phyloP scores from a whole-genome alignment of 2,329 filamentous ascomycete genomes.

The Calonectria crousiana region DNA sequence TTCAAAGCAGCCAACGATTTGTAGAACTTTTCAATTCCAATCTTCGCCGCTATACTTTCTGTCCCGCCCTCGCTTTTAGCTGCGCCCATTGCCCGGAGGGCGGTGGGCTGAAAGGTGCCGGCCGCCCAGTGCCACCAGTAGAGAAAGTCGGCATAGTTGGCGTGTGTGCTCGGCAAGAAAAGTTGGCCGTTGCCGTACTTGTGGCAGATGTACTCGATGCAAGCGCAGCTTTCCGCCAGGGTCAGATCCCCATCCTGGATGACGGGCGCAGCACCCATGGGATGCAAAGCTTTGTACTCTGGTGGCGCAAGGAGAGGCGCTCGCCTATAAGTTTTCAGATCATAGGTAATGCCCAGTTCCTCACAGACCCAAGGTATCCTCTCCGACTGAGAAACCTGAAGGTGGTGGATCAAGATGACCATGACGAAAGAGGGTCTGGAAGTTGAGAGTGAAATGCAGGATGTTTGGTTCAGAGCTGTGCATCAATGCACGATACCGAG shows the following conservation, averaged over 20 bases:
- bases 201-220: slow-evolving; percentile 71
- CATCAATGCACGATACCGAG: not conserved
- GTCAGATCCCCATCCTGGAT: slow-evolving; percentile 66
- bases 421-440: slow-evolving; percentile 14
- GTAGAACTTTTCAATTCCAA: slow-evolving; percentile 49
- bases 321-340: slow-evolving; percentile 39
- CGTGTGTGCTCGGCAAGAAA: slow-evolving; percentile 56
- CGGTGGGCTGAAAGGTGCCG: slow-evolving; percentile 55
- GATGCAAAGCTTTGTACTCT: slow-evolving; percentile 50
- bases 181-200: slow-evolving; percentile 65
- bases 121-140: slow-evolving; percentile 74
- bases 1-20: slow-evolving; percentile 63
- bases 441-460: not conserved
- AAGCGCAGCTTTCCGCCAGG: slow-evolving; percentile 71
- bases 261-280: slow-evolving; percentile 68
- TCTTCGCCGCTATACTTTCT: slow-evolving; percentile 44
- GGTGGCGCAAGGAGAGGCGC: slow-evolving; percentile 36
- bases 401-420: slow-evolving; percentile 62
- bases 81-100: slow-evolving; percentile 54
- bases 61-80: not conserved
- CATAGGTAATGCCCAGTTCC: slow-evolving; percentile 69
- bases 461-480: not conserved
- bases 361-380: slow-evolving; percentile 75
- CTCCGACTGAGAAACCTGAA: slow-evolving; percentile 71
- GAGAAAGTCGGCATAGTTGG: slow-evolving; percentile 70